Evolutionary conservation across 805 yeast genomes (phyloP).

Genomic region (Metschnikowia lachancei): DNA sequence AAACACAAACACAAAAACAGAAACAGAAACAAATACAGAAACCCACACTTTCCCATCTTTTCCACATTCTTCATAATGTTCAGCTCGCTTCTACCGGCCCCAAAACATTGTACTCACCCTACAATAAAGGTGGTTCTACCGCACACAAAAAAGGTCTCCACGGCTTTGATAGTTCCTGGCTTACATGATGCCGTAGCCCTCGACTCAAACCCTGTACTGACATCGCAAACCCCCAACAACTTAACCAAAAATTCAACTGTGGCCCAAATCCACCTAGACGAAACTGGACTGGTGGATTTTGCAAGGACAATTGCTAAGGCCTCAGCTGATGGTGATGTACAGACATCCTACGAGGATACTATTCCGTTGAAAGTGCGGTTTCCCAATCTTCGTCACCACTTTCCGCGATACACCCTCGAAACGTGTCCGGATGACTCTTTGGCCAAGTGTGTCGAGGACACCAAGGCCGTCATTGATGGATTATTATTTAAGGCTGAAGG

Average conservation of each 20-base stretch:
- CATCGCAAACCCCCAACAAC: neutral
- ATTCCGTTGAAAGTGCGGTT: constrained; percentile 52
- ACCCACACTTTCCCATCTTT: too few species aligned
- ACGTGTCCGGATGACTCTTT: constrained; percentile 45
- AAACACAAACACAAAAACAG: too few species aligned
- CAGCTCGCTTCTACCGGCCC: constrained; percentile 36
- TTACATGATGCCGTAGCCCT: neutral
- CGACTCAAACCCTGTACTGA: neutral
- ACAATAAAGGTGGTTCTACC: constrained; percentile 14
- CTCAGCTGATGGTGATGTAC: constrained; percentile 24
- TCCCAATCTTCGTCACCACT: constrained; percentile 39
- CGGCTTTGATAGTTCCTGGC: constrained; percentile 4
- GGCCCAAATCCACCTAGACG: constrained; percentile 25
- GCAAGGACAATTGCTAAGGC: constrained; percentile 25
- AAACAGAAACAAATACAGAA: too few species aligned
- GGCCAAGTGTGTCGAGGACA: constrained; percentile 48
- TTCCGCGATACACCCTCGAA: constrained; percentile 40
- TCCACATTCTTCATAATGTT: constrained; percentile 13
- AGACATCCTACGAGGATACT: constrained; percentile 53
- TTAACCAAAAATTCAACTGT: constrained; percentile 8
- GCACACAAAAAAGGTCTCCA: constrained; percentile 5
- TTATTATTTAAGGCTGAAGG: constrained; percentile 45
- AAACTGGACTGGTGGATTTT: constrained; percentile 30
- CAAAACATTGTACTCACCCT: constrained; percentile 26
- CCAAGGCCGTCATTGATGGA: constrained; percentile 53